Evolutionary conservation across 495 filamentous ascomycete genomes (phyloP), one percentile per base, ranked within the genome.

Genomic region (Penicillium macrosclerotiorum): DNA sequence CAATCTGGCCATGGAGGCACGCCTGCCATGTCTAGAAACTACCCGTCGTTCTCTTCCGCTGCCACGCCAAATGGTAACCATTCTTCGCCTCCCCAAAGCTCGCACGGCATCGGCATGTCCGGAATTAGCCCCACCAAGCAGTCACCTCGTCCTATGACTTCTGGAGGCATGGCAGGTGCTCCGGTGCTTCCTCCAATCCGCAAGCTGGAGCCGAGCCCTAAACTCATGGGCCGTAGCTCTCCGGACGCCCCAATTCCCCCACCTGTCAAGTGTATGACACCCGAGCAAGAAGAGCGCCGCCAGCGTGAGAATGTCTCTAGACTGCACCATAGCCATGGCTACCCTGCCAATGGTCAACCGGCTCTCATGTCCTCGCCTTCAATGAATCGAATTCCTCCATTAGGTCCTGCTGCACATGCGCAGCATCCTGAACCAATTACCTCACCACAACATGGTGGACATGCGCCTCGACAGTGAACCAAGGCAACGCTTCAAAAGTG

Each of bases 71-170:
- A 63, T 42, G 57, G 64, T 52, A 63, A 67, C 38, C 63, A 68
- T 26, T 73, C 69, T 5, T 68, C 71, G 8, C 63, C 73, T 31
- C 68, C 68, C 8, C 74, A 72, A 13, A 69, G 66, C 30, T 67
- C 75, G 47, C 59, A 80, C 74, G 77, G 78, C 41, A 73, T 85
- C 31, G 52, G 72, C 17, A 66, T 72, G 29, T 83, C 80, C 4
- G 88, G 87, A 5, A 65, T 89, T 26, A 91, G 88, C 13, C 89
- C 89, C 4, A 84, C 78, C 30, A 94, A 94, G 59, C 83, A 89
- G 29, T 75, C 74, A 4, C 71, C 76, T 31, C 74, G 77, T 12
- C 73, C 75, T 1, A 45, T 69, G 26, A 75, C 76, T 11, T 70
- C 70, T 8, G 69, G 73, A 14, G 65, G 64, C 33, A 59, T 78